phyloP scores from a whole-genome alignment of 2,329 filamentous ascomycete species.

The Epichloe hybrida region DNA sequence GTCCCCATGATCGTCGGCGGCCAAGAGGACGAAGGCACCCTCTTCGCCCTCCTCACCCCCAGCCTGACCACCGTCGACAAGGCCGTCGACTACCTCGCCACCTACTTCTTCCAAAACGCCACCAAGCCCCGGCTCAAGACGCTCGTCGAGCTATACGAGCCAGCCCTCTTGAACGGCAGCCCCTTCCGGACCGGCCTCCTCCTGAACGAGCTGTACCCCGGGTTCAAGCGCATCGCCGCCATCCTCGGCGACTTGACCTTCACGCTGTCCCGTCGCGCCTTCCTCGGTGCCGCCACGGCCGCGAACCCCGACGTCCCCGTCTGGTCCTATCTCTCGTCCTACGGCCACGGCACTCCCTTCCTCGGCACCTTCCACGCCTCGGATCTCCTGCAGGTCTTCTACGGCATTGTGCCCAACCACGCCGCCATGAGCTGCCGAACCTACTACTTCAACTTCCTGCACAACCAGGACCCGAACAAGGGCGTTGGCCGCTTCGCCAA shows the following conservation, averaged over 20 bases:
- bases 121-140: conserved; percentile 33
- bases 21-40: conserved; percentile 2
- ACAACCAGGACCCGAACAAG: conserved; percentile 56
- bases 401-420: conserved; percentile 48
- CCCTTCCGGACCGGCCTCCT: conserved; percentile 56
- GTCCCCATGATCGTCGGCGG: conserved; percentile 3
- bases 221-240: conserved; percentile 65
- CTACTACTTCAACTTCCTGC: conserved; percentile 62
- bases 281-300: conserved; percentile 35
- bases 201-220: conserved; percentile 60
- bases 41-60: not conserved
- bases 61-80: conserved; percentile 42
- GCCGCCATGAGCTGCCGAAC: conserved; percentile 45
- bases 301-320: conserved; percentile 44
- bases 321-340: conserved; percentile 66
- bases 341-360: conserved; percentile 56
- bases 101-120: conserved; percentile 46
- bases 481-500: conserved; percentile 24
- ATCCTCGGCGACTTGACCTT: conserved; percentile 65
- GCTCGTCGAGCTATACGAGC: conserved; percentile 50
- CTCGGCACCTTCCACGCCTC: conserved; percentile 64
- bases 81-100: conserved; percentile 47
- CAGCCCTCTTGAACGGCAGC: conserved; percentile 43
- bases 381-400: conserved; percentile 58
- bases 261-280: conserved; percentile 53